These are phyloP conservation scores for Liquidambar formosana DNA, from an alignment of 164 flowering plant species.

Conservation along the genomic window DNA sequence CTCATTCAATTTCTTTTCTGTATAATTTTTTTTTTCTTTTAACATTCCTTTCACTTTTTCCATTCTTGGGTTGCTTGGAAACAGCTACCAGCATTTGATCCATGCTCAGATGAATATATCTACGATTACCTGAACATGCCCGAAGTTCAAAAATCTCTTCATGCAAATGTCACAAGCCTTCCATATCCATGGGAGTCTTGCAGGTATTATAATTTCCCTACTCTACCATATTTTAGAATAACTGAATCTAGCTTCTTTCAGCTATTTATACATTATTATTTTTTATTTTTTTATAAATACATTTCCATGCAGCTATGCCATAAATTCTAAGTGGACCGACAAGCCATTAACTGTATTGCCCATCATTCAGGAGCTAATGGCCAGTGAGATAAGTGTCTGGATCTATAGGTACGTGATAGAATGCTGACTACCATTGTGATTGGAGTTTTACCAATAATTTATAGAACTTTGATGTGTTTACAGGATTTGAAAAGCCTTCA, in stretches of 20 bases:
- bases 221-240: neutral
- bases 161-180: slow-evolving; percentile 25
- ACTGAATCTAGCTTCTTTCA: too few species aligned
- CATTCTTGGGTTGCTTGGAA: neutral
- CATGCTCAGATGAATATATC: slow-evolving; percentile 33
- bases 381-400: slow-evolving; percentile 35
- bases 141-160: slow-evolving; percentile 40
- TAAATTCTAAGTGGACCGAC: slow-evolving; percentile 36
- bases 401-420: slow-evolving; percentile 34
- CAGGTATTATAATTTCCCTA: slow-evolving; percentile 14
- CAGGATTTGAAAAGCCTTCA: too few species aligned
- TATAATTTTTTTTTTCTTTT: neutral
- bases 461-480: too few species aligned
- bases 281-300: too few species aligned
- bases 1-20: too few species aligned
- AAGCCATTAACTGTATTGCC: slow-evolving; percentile 32
- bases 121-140: slow-evolving; percentile 33
- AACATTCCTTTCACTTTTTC: too few species aligned
- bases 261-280: too few species aligned
- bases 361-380: slow-evolving; percentile 29
- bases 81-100: slow-evolving; percentile 37
- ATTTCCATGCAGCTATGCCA: too few species aligned
- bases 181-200: slow-evolving; percentile 28
- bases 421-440: too few species aligned
- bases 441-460: too few species aligned